phyloP scores from a whole-genome alignment of 768 basidiomycete species.

The Rossbeevera mucosa region DNA sequence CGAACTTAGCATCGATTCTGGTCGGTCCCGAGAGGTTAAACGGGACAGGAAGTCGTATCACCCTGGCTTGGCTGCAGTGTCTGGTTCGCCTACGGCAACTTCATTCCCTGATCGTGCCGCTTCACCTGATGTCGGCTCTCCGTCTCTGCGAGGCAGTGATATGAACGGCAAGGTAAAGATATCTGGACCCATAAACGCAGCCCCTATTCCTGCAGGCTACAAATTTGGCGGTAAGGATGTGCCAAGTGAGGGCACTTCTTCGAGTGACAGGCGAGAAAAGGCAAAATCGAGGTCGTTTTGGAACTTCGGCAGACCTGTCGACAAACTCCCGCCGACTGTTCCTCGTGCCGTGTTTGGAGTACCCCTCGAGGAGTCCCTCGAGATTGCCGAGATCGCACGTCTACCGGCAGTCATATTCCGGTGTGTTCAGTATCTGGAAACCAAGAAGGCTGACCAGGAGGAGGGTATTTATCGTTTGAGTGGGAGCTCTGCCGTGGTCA shows the following conservation, averaged over 20 bases:
- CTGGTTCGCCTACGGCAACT: slow-evolving; percentile 40
- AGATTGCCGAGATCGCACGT: slow-evolving; percentile 83
- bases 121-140: slow-evolving; percentile 48
- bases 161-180: slow-evolving; percentile 72
- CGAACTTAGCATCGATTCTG: slow-evolving; percentile 51
- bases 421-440: slow-evolving; percentile 91
- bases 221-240: slow-evolving; percentile 84
- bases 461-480: slow-evolving; percentile 97
- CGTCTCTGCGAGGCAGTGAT: slow-evolving; percentile 50
- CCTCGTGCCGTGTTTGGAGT: slow-evolving; percentile 87
- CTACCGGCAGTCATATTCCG: slow-evolving; percentile 94
- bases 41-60: slow-evolving; percentile 62
- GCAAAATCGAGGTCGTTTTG: slow-evolving; percentile 92
- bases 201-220: slow-evolving; percentile 81
- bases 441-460: slow-evolving; percentile 90
- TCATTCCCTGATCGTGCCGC: slow-evolving; percentile 36
- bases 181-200: slow-evolving; percentile 81
- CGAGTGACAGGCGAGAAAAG: slow-evolving; percentile 79
- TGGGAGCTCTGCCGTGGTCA: slow-evolving; percentile 93
- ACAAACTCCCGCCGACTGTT: slow-evolving; percentile 37
- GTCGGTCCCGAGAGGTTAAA: slow-evolving; percentile 45
- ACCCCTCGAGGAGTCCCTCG: slow-evolving; percentile 79
- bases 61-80: slow-evolving; percentile 48
- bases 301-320: slow-evolving; percentile 74
- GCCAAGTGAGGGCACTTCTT: slow-evolving; percentile 36